A percentile compares a stretch with the other conserved stretches of the same genome.
These are phyloP conservation scores for Termitomyces sp. DNA, from an alignment of 768 basidiomycete genomes.

Conservation along the genomic window DNA sequence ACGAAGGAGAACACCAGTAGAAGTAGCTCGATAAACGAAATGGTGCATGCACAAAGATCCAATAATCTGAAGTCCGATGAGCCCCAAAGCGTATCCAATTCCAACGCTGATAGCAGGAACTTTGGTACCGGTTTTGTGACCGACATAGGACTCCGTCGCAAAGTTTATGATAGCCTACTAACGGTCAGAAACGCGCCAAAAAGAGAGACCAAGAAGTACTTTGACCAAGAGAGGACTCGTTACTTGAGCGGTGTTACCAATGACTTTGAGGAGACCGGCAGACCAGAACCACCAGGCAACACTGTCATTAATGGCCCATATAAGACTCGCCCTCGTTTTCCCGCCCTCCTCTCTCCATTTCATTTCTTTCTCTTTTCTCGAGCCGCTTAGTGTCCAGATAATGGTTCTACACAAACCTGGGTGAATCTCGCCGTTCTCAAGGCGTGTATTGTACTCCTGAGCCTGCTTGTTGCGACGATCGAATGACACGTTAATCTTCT, in stretches of 20 bases:
- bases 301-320: conserved; percentile 69
- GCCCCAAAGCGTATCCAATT: conserved; percentile 67
- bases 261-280: conserved; percentile 49
- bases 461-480: conserved; percentile 50
- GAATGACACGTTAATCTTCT: conserved; percentile 59
- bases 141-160: conserved; percentile 52
- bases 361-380: conserved; percentile 48
- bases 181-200: neutral
- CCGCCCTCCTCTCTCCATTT: conserved; percentile 62
- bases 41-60: conserved; percentile 69
- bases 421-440: conserved; percentile 58
- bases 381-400: conserved; percentile 57
- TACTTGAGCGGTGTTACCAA: conserved; percentile 69
- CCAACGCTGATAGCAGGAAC: conserved; percentile 46
- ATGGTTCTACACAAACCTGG: conserved; percentile 46
- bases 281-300: conserved; percentile 78
- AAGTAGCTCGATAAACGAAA: conserved; percentile 74
- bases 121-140: conserved; percentile 28
- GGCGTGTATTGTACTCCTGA: conserved; percentile 61
- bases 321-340: conserved; percentile 54
- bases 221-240: conserved; percentile 76
- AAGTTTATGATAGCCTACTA: conserved; percentile 67
- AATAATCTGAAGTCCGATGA: conserved; percentile 64
- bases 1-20: conserved; percentile 74
- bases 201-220: conserved; percentile 28